Conservation (phyloP, 23 red algal species). For the Gracilaria domingensis region DNA sequence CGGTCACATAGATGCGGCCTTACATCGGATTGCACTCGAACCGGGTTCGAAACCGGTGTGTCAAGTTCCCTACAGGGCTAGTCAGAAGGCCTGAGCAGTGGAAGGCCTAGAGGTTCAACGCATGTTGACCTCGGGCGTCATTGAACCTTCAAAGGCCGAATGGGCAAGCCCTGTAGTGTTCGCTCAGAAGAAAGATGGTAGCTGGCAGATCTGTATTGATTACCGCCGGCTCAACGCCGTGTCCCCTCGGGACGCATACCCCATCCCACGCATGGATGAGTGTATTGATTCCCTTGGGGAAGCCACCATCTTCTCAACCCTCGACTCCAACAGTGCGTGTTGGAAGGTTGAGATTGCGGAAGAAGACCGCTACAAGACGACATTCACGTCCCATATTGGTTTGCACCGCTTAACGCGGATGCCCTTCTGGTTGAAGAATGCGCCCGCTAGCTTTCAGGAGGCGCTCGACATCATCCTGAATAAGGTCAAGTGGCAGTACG, state of each 20-base stretch:
- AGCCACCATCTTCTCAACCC: conserved; percentile 4
- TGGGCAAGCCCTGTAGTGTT: conserved; percentile 12
- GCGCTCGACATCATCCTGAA: neutral
- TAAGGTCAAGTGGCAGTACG: no score
- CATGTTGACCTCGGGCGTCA: neutral
- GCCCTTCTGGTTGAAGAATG: conserved; percentile 31
- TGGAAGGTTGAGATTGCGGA: conserved; percentile 5
- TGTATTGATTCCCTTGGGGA: conserved; percentile 34
- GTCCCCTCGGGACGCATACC: neutral
- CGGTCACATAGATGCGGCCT: neutral
- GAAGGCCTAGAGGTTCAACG: neutral
- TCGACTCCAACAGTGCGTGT: conserved; percentile 8
- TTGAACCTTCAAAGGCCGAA: conserved; percentile 21
- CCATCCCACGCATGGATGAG: conserved; percentile 15
- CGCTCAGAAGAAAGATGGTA: neutral
- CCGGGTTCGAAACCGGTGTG: neutral
- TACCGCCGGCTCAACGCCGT: conserved; percentile 18
- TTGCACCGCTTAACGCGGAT: neutral
- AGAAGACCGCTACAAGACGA: conserved; percentile 4
- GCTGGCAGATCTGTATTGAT: conserved; percentile 2
- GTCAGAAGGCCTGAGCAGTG: neutral
- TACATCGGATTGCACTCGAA: neutral
- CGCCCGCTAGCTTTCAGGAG: conserved; percentile 13
- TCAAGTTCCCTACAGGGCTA: conserved; percentile 11
- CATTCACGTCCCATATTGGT: conserved; percentile 8